These are phyloP conservation scores for Wallacemonas sp. DNA, from an alignment of 208 protist genomes.

Conservation along the genomic window DNA sequence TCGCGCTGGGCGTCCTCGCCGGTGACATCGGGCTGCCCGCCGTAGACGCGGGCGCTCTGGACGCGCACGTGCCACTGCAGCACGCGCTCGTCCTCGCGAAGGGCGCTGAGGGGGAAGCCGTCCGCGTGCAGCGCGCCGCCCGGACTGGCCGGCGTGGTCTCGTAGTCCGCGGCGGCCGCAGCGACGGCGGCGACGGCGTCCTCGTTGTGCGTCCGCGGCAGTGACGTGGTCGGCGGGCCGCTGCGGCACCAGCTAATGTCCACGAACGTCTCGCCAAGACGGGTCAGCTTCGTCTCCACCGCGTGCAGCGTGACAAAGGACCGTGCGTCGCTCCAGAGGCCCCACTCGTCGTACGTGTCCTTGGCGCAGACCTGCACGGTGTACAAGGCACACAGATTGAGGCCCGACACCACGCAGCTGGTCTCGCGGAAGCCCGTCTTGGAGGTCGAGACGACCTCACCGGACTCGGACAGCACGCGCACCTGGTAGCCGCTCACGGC, in stretches of 20 bases:
- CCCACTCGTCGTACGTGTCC: constrained; percentile 92
- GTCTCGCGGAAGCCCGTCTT: constrained; percentile 64
- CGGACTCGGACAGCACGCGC: constrained; percentile 64
- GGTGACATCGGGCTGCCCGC: constrained; percentile 58
- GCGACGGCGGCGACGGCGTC: too few species aligned
- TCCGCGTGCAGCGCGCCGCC: constrained; percentile 20
- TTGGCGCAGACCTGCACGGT: constrained; percentile 86
- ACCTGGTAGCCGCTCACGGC: constrained; percentile 90
- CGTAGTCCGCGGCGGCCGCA: too few species aligned
- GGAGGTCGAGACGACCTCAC: constrained; percentile 55
- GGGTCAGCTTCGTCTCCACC: constrained; percentile 52
- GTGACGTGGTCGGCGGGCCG: not conserved
- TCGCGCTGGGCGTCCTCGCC: constrained; percentile 42
- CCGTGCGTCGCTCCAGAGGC: constrained; percentile 85
- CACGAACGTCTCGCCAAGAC: constrained; percentile 84
- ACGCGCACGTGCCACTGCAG: constrained; percentile 88
- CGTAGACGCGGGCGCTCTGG: constrained; percentile 65
- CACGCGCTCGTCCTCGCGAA: constrained; percentile 69
- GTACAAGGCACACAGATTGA: constrained; percentile 78
- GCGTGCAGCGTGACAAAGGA: constrained; percentile 82
- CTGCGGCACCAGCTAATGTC: constrained; percentile 79
- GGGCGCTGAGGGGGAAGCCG: constrained; percentile 31
- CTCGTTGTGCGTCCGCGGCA: not conserved
- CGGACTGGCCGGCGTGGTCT: too few species aligned
- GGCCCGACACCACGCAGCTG: constrained; percentile 59